These are phyloP conservation scores for Tulasnella sp. DNA, from an alignment of 768 basidiomycete species.

Conservation along the genomic window DNA sequence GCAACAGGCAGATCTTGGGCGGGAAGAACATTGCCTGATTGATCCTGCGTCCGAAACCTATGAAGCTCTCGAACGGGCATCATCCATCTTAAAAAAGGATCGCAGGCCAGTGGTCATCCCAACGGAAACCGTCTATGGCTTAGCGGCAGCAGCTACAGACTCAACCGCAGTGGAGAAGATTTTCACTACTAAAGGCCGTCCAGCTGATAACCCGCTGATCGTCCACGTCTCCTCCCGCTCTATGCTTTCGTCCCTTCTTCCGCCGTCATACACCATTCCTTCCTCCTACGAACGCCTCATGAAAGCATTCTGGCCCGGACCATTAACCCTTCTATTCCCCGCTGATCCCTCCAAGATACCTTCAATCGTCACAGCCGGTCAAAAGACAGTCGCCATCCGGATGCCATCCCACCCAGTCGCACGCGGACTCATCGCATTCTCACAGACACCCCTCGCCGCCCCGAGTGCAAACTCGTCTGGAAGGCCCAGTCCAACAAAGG, in stretches of 20 bases:
- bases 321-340: slow-evolving; percentile 89
- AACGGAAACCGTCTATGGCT: slow-evolving; percentile 97
- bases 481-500: slow-evolving; percentile 88
- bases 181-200: slow-evolving; percentile 86
- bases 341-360: slow-evolving; percentile 60
- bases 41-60: slow-evolving; percentile 49
- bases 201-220: slow-evolving; percentile 94
- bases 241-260: slow-evolving; percentile 79
- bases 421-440: slow-evolving; percentile 73
- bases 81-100: slow-evolving; percentile 48
- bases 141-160: slow-evolving; percentile 80
- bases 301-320: slow-evolving; percentile 88
- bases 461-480: slow-evolving; percentile 95
- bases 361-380: slow-evolving; percentile 70
- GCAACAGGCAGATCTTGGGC: background rate
- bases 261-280: slow-evolving; percentile 58
- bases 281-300: slow-evolving; percentile 70
- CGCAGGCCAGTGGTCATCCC: slow-evolving; percentile 75
- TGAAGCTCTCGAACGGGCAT: slow-evolving; percentile 17
- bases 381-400: slow-evolving; percentile 79
- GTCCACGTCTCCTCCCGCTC: slow-evolving; percentile 83
- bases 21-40: slow-evolving; percentile 18
- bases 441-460: slow-evolving; percentile 78
- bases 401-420: slow-evolving; percentile 96
- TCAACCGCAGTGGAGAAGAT: slow-evolving; percentile 54